phyloP scores from a whole-genome alignment of 2,329 filamentous ascomycete genomes.

The Helminthosporium solani region DNA sequence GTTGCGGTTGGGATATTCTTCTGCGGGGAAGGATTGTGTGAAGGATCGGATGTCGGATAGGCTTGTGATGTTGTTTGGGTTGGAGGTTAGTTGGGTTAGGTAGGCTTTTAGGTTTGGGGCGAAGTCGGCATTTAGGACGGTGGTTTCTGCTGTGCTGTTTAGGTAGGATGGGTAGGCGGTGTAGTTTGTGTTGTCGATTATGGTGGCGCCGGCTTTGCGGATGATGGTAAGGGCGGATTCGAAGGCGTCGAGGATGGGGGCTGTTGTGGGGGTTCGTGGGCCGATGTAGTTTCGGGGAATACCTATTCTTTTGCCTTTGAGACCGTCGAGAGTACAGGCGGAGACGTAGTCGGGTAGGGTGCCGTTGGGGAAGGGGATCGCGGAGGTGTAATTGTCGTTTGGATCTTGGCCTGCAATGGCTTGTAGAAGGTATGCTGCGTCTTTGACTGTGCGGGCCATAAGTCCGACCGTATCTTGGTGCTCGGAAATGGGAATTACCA shows the following conservation, averaged over 20 bases:
- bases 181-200: constrained; percentile 63
- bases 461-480: constrained; percentile 60
- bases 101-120: constrained; percentile 58
- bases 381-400: constrained; percentile 59
- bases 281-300: constrained; percentile 62
- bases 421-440: constrained; percentile 58
- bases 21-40: constrained; percentile 54
- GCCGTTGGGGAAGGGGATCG: constrained; percentile 52
- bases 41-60: constrained; percentile 57
- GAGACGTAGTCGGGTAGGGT: constrained; percentile 60
- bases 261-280: constrained; percentile 28
- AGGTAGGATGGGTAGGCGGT: constrained; percentile 52
- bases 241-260: constrained; percentile 55
- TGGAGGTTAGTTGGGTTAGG: constrained; percentile 56
- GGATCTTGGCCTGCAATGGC: constrained; percentile 58
- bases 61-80: constrained; percentile 57
- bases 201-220: constrained; percentile 56
- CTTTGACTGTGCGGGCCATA: constrained; percentile 59
- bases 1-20: constrained; percentile 64
- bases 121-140: constrained; percentile 62
- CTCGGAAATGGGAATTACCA: constrained; percentile 66
- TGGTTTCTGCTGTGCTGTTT: constrained; percentile 42
- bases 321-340: constrained; percentile 55
- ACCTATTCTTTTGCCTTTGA: constrained; percentile 62
- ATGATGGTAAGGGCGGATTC: constrained; percentile 56